Evolutionary conservation across 164 flowering plant species (phyloP), one percentile per base, ranked within the genome.

Genomic region (Macadamia tetraphylla): DNA sequence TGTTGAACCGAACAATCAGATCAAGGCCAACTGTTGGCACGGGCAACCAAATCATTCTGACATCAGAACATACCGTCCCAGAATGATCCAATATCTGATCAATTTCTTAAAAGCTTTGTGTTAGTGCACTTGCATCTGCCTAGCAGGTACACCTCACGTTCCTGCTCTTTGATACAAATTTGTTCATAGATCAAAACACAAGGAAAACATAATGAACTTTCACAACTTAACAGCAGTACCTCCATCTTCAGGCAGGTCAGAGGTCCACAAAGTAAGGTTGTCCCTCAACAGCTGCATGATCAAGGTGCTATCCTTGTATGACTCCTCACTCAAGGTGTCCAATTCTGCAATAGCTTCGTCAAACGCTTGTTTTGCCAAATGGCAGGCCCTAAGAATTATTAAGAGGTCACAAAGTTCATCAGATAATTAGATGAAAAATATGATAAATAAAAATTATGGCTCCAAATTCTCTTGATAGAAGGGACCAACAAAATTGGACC

Each of bases 211-310:
- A 35, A 35, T 35, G 5, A 35, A 35, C 40, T 35, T 35, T 35
- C 5, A 35, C 40, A 35, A 35, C 6, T 53, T 17, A 13, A 17
- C 15, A 53, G 6, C 40, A 13, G 10, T 82, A 86, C 91, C 91
- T 87, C 93, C 93, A 71, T 88, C 93, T 77, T 90, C 93, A 62
- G 93, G 93, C 75, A 90, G 79, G 75, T 91, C 97, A 70, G 97
- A 91, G 46, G 97, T 89, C 97, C 97, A 91, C 9, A 91, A 88
- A 58, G 97, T 91, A 63, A 91, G 90, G 76, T 91, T 91, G 76
- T 91, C 97, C 79, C 97, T 89, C 78, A 91, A 75, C 29, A 91
- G 80, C 79, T 91, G 97, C 97, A 91, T 89, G 53, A 92, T 92
- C 64, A 89, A 79, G 14, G 97, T 92, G 81, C 91, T 88, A 73